Evolutionary conservation across 2,329 filamentous ascomycete genomes (phyloP), one percentile per base, ranked within the genome.

Genomic region (Aspergillus sp.): DNA sequence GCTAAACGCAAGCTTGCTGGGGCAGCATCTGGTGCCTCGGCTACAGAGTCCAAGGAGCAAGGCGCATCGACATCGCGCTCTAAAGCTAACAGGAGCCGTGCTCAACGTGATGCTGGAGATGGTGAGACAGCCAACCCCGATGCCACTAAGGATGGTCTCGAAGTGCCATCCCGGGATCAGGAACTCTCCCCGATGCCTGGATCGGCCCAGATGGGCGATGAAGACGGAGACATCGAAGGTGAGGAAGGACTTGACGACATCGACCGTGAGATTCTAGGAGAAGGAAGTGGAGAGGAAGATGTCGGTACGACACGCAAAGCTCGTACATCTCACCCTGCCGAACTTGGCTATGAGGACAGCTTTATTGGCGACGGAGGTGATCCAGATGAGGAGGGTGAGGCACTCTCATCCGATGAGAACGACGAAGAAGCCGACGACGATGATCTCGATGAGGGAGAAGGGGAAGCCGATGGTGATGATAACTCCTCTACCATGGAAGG

Each of bases 181-280:
- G 71, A 67, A 45, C 65, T 66, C 25, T 66, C 67, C 2, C 61
- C 68, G 12, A 57, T 64, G 51, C 64, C 65, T 21, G 59, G 55
- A 39, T 60, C 57, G 21, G 52, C 47, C 9, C 52, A 36, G 17
- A 30, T 60, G 38, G 67, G 56, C 28, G 64, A 65, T 10, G 69
- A 66, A 4, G 68, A 71, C 23, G 70, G 67, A 15, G 70, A 72
- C 50, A 58, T 71, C 13, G 73, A 76, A 41, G 71, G 69, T 8
- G 75, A 77, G 45, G 72, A 71, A 51, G 62, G 64, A 4, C 67
- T 78, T 12, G 75, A 76, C 57, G 75, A 76, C 50, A 69, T 74
- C 21, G 75, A 77, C 61, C 75, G 75, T 36, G 75, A 77, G 57
- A 67, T 73, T 17, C 69, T 76, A 10, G 74, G 73, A 36, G 75